Conservation (phyloP, 2,329 filamentous ascomycete species). For the Shiraia sp. region DNA sequence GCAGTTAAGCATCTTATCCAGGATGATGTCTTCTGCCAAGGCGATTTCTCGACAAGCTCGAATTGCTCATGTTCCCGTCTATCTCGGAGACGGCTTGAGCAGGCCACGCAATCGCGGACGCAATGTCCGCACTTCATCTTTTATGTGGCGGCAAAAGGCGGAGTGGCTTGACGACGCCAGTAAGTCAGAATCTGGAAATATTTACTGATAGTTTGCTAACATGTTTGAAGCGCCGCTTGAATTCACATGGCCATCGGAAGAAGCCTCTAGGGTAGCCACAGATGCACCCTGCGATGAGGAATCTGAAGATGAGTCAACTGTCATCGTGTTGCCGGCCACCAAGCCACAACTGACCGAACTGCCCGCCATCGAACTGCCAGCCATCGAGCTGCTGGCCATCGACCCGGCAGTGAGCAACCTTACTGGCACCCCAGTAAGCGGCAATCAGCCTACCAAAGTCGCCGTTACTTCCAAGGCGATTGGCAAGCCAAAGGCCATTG, state of each 20-base stretch:
- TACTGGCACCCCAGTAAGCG: too few species aligned
- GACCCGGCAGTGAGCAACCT: neutral
- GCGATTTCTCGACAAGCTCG: neutral
- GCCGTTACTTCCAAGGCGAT: too few species aligned
- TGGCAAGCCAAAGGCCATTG: too few species aligned
- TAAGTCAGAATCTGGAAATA: too few species aligned
- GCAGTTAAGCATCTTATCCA: neutral
- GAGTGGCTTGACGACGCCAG: too few species aligned
- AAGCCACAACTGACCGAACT: neutral
- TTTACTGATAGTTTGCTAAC: too few species aligned
- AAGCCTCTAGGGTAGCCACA: neutral
- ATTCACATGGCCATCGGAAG: neutral
- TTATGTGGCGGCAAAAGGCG: too few species aligned
- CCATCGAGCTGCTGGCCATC: neutral
- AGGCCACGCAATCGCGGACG: too few species aligned
- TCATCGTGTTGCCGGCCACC: neutral
- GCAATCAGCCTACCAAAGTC: too few species aligned
- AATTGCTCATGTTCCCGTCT: neutral
- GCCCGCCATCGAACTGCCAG: neutral
- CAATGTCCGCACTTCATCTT: too few species aligned
- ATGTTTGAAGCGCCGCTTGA: neutral
- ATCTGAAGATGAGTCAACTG: neutral
- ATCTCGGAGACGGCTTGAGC: too few species aligned
- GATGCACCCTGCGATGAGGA: neutral
- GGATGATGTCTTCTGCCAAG: neutral